phyloP scores from a whole-genome alignment of 1,284 basidiomycete species.

The Testicularia cyperi region DNA sequence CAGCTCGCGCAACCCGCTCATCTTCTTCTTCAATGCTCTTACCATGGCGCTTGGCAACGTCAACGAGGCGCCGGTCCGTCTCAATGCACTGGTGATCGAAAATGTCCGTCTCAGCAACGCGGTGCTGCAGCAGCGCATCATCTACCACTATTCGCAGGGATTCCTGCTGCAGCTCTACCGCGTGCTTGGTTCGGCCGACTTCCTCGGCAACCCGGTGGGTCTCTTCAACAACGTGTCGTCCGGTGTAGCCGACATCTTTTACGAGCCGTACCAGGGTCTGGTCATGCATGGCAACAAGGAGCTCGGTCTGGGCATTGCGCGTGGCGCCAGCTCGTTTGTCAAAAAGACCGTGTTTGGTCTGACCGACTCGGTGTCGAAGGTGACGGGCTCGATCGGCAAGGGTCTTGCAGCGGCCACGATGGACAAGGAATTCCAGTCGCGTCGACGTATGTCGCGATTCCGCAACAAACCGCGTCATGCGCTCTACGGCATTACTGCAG shows the following conservation, averaged over 20 bases:
- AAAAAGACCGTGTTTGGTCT: slow-evolving; percentile 98
- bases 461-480: slow-evolving; percentile 95
- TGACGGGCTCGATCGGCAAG: slow-evolving; percentile 95
- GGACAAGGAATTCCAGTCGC: slow-evolving; percentile 90
- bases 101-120: slow-evolving; percentile 86
- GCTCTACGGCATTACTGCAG: slow-evolving; percentile 88
- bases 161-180: slow-evolving; percentile 91
- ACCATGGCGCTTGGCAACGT: slow-evolving; percentile 97
- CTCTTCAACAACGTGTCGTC: slow-evolving; percentile 98
- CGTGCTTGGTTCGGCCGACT: slow-evolving; percentile 93
- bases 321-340: slow-evolving; percentile 88
- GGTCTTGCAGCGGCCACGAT: slow-evolving; percentile 94
- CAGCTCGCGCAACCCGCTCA: slow-evolving; percentile 73
- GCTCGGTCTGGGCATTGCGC: slow-evolving; percentile 93
- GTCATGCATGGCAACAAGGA: slow-evolving; percentile 97
- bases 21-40: slow-evolving; percentile 88
- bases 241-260: slow-evolving; percentile 98
- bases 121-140: slow-evolving; percentile 80
- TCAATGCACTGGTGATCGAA: slow-evolving; percentile 92
- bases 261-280: slow-evolving; percentile 95
- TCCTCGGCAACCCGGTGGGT: slow-evolving; percentile 79
- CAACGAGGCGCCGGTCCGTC: slow-evolving; percentile 91
- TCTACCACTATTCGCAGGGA: slow-evolving; percentile 92
- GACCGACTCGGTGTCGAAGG: slow-evolving; percentile 92
- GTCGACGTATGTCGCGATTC: slow-evolving; percentile 81